Evolutionary conservation across 352 stramenopile genomes (phyloP).

Genomic region (Phytophthora hybrid): DNA sequence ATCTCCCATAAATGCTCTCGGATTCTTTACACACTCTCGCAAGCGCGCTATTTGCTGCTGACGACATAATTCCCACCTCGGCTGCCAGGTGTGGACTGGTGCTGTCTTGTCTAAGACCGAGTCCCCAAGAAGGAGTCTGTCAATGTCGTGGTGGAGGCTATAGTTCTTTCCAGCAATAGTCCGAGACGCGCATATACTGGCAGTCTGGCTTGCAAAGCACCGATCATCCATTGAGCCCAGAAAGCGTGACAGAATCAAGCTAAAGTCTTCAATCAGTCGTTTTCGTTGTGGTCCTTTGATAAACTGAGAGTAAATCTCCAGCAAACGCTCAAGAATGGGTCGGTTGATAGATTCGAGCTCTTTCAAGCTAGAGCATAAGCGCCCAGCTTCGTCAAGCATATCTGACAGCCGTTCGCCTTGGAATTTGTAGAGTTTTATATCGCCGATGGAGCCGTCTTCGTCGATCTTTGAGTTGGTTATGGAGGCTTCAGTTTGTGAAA

Average conservation of each 20-base stretch:
- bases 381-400: neutral
- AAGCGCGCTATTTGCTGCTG: neutral
- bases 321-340: neutral
- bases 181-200: slow-evolving; percentile 8
- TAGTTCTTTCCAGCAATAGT: slow-evolving; percentile 4
- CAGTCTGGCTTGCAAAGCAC: neutral
- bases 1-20: neutral
- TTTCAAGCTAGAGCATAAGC: neutral
- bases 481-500: too few species aligned
- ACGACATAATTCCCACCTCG: neutral
- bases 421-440: too few species aligned
- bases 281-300: too few species aligned
- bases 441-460: too few species aligned
- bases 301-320: too few species aligned
- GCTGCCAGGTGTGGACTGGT: slow-evolving; percentile 3
- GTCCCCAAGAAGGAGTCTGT: slow-evolving; percentile 1
- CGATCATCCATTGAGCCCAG: too few species aligned
- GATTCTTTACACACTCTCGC: neutral
- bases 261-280: neutral
- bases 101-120: neutral
- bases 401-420: too few species aligned
- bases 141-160: slow-evolving; percentile 10
- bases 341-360: neutral
- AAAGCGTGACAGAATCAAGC: too few species aligned
- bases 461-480: too few species aligned